phyloP scores from a whole-genome alignment of 306 rosid species.

The Myrica gale region DNA sequence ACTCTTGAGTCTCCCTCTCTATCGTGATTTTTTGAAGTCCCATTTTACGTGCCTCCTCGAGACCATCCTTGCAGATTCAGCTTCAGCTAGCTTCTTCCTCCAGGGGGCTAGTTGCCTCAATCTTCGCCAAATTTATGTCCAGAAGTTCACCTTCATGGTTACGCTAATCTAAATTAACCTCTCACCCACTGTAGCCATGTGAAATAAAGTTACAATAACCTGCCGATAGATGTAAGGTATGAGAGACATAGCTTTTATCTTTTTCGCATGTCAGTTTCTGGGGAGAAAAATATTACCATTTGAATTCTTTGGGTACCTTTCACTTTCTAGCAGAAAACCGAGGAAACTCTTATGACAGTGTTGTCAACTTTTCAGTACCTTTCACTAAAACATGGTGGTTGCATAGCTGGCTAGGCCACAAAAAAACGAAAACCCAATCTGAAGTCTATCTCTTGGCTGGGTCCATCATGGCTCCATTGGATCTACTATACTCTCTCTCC shows the following conservation, averaged over 20 bases:
- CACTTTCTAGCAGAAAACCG: constrained; percentile 14
- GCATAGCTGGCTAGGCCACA: constrained; percentile 41
- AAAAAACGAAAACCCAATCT: constrained; percentile 73
- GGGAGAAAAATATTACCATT: neutral
- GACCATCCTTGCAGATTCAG: no score
- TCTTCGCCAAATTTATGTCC: no score
- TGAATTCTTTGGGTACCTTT: neutral
- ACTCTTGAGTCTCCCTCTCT: no score
- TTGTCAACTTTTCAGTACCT: constrained; percentile 40
- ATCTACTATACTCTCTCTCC: constrained; percentile 25
- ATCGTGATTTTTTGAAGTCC: no score
- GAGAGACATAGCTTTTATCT: neutral
- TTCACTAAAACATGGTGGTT: constrained; percentile 33
- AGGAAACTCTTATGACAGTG: constrained; percentile 1
- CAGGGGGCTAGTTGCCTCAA: no score
- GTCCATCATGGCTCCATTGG: constrained; percentile 33
- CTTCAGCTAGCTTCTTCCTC: no score
- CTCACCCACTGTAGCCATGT: neutral
- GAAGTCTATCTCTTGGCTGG: constrained; percentile 34
- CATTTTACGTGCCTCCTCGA: no score
- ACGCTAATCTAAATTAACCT: no score
- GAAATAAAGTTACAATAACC: neutral
- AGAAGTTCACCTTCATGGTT: no score
- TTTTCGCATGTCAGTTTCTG: neutral
- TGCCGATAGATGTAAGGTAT: constrained; percentile 5